Evolutionary conservation across 1,139 yeast species (phyloP), one percentile per base, ranked within the genome.

Genomic region (Saccharomycopsis hybrid): DNA sequence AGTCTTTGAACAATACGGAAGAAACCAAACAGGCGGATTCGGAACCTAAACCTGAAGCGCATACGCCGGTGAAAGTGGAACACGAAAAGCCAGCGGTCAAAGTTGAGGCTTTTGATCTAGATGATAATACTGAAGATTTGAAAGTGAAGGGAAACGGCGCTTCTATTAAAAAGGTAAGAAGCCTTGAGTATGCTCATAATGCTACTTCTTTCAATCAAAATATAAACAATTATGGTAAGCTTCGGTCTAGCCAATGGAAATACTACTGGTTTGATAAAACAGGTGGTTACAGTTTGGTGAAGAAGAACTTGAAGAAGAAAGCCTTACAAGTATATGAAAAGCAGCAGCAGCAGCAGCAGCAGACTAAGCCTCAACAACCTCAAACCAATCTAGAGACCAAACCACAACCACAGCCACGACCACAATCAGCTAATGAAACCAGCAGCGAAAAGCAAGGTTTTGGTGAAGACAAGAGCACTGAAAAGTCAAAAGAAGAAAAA

Each of bases 241-340:
- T 47, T 2, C 33, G 55, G 25, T 11, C 31, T 9, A 13, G 29
- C 4, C 55, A 50, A 30, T 52, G 53, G 50, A 47, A 52, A 33
- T 52, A 52, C 32, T 52, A 50, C 29, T 52, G 55, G 55, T 52
- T 52, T 30, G 45, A 44, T 9, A 44, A 38, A 24, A 33, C 47
- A 31, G 55, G 55, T n/a, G 55, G 55, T 2, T 52, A 32, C 30
- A 41, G 45, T 8, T 28, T 41, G 18, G 43, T 43, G 2, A 41
- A 36, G 18, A 44, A 50, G 40, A 42, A 39, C 18, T 44, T 52
- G 29, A 49, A 50, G 31, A 41, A 42, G 18, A 47, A 43, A 30
- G 24, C 50, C 9, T 13, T 30, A 18, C 45, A 29, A 9, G 18
- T 18, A 18, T 18, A 18, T 18, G 18, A 18, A 18, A 18, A 18